These are phyloP conservation scores for Carex parvula DNA, from an alignment of 176 grass and related monocot species.

Conservation along the genomic window DNA sequence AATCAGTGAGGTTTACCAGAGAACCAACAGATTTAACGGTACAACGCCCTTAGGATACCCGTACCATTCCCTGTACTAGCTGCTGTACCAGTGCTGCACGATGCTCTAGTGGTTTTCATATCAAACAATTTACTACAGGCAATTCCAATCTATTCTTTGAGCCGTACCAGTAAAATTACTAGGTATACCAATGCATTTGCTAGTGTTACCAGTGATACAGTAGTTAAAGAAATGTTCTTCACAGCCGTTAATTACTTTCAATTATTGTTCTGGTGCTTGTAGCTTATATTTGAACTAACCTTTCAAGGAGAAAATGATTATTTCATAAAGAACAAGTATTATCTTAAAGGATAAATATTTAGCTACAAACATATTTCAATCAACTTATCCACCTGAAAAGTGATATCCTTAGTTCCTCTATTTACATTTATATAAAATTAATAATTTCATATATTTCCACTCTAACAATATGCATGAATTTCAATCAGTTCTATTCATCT, in stretches of 20 bases:
- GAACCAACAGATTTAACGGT: too few relatives aligned
- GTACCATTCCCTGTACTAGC: too few relatives aligned
- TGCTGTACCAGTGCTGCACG: background rate
- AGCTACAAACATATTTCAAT: background rate
- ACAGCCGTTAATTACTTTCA: background rate
- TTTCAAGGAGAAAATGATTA: background rate
- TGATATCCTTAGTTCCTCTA: background rate
- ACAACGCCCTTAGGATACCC: too few relatives aligned
- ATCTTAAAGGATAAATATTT: background rate
- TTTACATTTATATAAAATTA: background rate
- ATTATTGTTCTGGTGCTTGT: background rate
- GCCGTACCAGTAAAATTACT: background rate
- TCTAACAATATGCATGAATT: background rate
- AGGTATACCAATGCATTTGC: too few relatives aligned
- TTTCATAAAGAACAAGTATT: background rate
- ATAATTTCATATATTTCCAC: background rate
- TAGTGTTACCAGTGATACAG: background rate
- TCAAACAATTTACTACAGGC: background rate
- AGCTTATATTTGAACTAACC: background rate
- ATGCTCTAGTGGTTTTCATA: too few relatives aligned
- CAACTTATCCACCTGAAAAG: background rate
- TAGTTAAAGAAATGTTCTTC: background rate
- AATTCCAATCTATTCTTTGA: background rate
- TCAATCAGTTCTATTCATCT: background rate
- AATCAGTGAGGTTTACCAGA: too few relatives aligned